Conservation (phyloP, 352 stramenopile genomes). For the Phytophthora chlamydospora region DNA sequence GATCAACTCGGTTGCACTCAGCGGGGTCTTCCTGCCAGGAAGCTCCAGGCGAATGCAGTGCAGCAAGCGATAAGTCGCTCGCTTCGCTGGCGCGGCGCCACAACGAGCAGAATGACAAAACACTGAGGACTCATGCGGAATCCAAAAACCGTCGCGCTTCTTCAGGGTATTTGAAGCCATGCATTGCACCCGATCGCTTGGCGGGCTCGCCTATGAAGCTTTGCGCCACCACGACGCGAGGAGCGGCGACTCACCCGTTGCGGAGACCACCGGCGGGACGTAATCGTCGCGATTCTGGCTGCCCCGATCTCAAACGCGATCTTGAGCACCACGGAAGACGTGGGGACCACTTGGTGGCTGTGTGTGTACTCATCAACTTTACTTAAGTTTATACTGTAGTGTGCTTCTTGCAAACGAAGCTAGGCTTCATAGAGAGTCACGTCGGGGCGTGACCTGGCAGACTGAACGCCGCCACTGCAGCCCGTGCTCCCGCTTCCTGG, state of each 20-base stretch:
- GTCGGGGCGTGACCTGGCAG: slow-evolving; percentile 22
- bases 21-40: slow-evolving; percentile 5
- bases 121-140: no score
- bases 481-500: slow-evolving; percentile 20
- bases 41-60: background rate
- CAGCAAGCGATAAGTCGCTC: slow-evolving; percentile 10
- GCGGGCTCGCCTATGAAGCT: no score
- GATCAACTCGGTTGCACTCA: slow-evolving; percentile 12
- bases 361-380: slow-evolving; percentile 3
- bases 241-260: no score
- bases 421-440: slow-evolving; percentile 37
- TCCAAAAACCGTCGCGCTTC: no score
- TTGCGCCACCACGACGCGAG: no score
- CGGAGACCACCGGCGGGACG: background rate
- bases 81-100: slow-evolving; percentile 10
- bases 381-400: slow-evolving; percentile 27
- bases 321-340: slow-evolving; percentile 4
- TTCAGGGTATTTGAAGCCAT: no score
- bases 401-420: slow-evolving; percentile 22
- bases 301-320: slow-evolving; percentile 19
- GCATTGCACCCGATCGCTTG: no score
- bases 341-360: background rate
- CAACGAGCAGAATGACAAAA: background rate
- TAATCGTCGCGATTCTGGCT: slow-evolving; percentile 1
- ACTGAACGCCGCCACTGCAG: slow-evolving; percentile 19